Conservation (phyloP, 108 stramenopile genomes). For the Epithemia pelagica region DNA sequence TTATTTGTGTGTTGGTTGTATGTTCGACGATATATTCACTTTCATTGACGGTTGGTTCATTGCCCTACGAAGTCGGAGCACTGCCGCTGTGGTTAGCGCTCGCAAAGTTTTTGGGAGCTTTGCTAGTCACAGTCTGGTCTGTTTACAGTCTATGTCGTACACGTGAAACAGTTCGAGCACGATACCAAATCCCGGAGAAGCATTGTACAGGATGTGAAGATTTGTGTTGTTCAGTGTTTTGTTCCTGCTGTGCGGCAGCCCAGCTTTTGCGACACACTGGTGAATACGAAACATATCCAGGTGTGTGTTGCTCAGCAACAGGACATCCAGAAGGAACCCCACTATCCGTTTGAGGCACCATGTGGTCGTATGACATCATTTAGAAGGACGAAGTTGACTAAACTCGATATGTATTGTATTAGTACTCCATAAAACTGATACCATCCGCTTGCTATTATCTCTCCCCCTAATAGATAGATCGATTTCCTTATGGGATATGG, state of each 20-base stretch:
- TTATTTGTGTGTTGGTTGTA: slow-evolving; percentile 44
- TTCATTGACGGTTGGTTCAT: slow-evolving; percentile 36
- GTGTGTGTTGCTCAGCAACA: slow-evolving; percentile 46
- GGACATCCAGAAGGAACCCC: slow-evolving; percentile 65
- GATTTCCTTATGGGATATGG: no score
- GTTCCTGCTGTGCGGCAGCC: slow-evolving; percentile 69
- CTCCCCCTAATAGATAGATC: no score
- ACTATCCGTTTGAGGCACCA: no score
- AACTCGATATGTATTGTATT: no score
- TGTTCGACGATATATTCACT: slow-evolving; percentile 52
- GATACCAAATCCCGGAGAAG: slow-evolving; percentile 72
- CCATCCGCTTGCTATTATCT: no score
- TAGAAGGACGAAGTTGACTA: no score
- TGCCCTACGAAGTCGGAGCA: slow-evolving; percentile 17
- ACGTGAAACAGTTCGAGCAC: slow-evolving; percentile 59
- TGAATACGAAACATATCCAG: slow-evolving; percentile 79
- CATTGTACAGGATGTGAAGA: slow-evolving; percentile 66
- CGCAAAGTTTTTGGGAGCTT: slow-evolving; percentile 44
- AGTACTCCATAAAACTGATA: no score
- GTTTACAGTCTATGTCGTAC: slow-evolving; percentile 64
- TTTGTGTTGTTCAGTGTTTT: slow-evolving; percentile 56
- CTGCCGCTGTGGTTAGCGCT: slow-evolving; percentile 19
- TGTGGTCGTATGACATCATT: no score
- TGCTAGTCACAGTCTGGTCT: slow-evolving; percentile 58
- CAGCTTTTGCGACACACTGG: slow-evolving; percentile 83